Conservation (phyloP, 2,329 filamentous ascomycete species). For the Tolypocladium pustulatum region DNA sequence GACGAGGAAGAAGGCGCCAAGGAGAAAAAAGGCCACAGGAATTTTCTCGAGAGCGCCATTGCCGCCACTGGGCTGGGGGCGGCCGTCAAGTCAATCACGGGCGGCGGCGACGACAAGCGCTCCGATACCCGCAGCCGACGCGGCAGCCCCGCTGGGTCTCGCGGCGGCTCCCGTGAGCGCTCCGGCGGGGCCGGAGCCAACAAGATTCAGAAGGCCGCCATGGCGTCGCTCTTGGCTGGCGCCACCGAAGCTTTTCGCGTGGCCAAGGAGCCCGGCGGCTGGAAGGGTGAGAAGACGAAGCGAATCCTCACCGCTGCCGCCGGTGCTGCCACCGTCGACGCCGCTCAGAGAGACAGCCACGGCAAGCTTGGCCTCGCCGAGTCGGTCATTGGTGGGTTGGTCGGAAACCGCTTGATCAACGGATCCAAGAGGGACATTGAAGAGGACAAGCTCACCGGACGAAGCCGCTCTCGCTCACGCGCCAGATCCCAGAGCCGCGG, state of each 20-base stretch:
- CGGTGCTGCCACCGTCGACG: slow-evolving; percentile 78
- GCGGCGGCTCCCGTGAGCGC: slow-evolving; percentile 42
- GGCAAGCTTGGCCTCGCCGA: slow-evolving; percentile 79
- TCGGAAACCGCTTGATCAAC: slow-evolving; percentile 77
- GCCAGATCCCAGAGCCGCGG: slow-evolving; percentile 43
- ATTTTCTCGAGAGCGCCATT: slow-evolving; percentile 52
- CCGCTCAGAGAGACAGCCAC: slow-evolving; percentile 60
- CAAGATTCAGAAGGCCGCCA: slow-evolving; percentile 76
- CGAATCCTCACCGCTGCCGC: slow-evolving; percentile 80
- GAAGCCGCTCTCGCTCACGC: slow-evolving; percentile 60
- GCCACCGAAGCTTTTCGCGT: slow-evolving; percentile 87
- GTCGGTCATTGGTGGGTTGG: slow-evolving; percentile 78
- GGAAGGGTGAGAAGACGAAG: slow-evolving; percentile 86
- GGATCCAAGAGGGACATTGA: slow-evolving; percentile 60
- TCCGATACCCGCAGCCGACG: slow-evolving; percentile 38
- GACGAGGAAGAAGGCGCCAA: slow-evolving; percentile 45
- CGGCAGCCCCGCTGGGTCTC: slow-evolving; percentile 31
- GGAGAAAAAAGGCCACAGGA: slow-evolving; percentile 51
- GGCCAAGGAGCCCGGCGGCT: slow-evolving; percentile 78
- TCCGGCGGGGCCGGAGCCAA: slow-evolving; percentile 35
- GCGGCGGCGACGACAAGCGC: slow-evolving; percentile 29
- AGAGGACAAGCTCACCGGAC: slow-evolving; percentile 46
- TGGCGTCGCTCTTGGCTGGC: slow-evolving; percentile 81
- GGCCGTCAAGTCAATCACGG: slow-evolving; percentile 49
- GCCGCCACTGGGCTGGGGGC: slow-evolving; percentile 51